Base-by-base conservation (phyloP, 2,329 filamentous ascomycete genomes). In the Pyricularia grisea region DNA sequence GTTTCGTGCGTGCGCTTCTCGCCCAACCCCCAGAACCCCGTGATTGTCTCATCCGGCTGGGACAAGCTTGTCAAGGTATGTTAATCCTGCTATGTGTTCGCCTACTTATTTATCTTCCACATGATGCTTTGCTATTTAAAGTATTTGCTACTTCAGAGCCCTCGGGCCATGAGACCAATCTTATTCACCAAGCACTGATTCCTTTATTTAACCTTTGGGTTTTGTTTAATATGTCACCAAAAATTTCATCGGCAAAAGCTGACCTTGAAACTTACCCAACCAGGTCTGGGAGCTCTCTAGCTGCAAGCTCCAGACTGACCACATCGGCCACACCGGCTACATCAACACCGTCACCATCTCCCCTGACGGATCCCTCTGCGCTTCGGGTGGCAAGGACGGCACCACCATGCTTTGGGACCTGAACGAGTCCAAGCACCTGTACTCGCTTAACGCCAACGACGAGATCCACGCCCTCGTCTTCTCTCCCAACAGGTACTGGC, bases 61-160 rank as follows among this genome's bases (percentile, higher is more conserved):
- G 95, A 99, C 88, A 99, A 98, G 90, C 91, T 98, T 77, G 95
- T 99, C 82, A 99, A 99, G 95, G 95, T 99, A 87, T 79, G 94
- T 88, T 73, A 67, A 72, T 9, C 17, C 12, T 10, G 5, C 6
- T 31, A 23, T 28, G n/a, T 33, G 58, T 6, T 17, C 2, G 23
- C 11, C 23, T 28, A 7, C 33, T 60, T 31, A 23, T 50, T 10
- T 14, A 25, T 71, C 70, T 74, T 81, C 85, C 85, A 88, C 81
- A 95, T 93, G 94, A 98, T 98, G 94, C 87, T 91, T 88, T 91
- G 88, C 89, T 91, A 88, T 83, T 82, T 80, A 85, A 93, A 93
- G 94, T 98, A 98, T 98, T 98, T 98, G 95, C 95, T 98, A 98
- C 95, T 99, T 98, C 94, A 97, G 95, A 99, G 93, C 93, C 88